Evolutionary conservation across 768 basidiomycete genomes (phyloP).

Genomic region (Rhodotorula toruloides): DNA sequence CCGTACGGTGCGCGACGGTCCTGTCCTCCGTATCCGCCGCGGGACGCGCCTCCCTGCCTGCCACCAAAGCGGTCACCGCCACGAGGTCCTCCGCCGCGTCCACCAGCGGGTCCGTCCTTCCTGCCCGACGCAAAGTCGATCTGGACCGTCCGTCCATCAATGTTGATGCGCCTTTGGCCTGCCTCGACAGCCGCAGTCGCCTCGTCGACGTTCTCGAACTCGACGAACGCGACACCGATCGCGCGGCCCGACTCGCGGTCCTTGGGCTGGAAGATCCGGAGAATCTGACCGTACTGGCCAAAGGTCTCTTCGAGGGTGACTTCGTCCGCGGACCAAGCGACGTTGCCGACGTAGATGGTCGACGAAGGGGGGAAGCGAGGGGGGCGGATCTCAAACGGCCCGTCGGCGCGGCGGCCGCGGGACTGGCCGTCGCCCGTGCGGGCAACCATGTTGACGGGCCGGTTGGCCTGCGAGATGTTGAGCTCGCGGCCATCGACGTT

Average conservation of each 20-base stretch:
- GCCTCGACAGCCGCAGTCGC: conserved; percentile 69
- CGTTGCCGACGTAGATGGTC: conserved; percentile 80
- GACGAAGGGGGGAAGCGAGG: conserved; percentile 13
- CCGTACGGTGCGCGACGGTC: too few relatives aligned
- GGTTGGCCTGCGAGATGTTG: conserved; percentile 69
- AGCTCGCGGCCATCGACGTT: conserved; percentile 86
- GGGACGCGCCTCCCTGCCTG: too few relatives aligned
- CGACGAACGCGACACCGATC: conserved; percentile 94
- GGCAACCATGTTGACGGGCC: conserved; percentile 47
- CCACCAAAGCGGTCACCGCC: too few relatives aligned
- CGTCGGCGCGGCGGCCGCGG: neutral
- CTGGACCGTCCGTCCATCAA: conserved; percentile 23
- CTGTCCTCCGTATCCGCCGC: too few relatives aligned
- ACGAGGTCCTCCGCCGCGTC: too few relatives aligned
- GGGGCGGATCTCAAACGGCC: conserved; percentile 43
- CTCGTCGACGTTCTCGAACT: conserved; percentile 72
- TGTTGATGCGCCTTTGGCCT: neutral
- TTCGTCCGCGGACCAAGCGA: conserved; percentile 72
- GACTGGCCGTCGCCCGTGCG: neutral
- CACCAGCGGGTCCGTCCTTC: too few relatives aligned
- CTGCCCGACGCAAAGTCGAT: conserved; percentile 35
- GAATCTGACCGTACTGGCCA: conserved; percentile 77
- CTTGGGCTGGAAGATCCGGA: conserved; percentile 70
- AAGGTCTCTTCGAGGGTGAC: conserved; percentile 83
- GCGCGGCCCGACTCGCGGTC: conserved; percentile 81